Base-by-base conservation (phyloP, 768 basidiomycete genomes). In the Pleurotus platypus region DNA sequence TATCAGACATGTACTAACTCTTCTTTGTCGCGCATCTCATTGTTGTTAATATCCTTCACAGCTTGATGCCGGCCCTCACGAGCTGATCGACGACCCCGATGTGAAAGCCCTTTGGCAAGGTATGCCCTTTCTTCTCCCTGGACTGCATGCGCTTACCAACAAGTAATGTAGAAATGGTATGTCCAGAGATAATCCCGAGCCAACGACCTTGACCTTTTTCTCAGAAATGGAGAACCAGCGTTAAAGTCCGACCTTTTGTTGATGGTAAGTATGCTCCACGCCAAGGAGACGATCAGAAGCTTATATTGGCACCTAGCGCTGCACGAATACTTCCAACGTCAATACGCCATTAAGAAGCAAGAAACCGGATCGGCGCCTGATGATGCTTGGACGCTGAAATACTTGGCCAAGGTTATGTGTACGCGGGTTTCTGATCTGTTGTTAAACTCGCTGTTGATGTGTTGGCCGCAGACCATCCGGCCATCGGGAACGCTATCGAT, bases 361-460 rank as follows among this genome's bases (percentile, higher is more conserved):
- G 30, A 37, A 35, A 45, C 40, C 1, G 61, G 56, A 30, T 59
- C 62, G 12, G 13, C 50, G 5, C 63, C 61, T 30, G 35, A 48
- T 16, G 66, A 67, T 39, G 45, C 48, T 12, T 67, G 66, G 66
- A 64, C 66, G 5, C 56, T 67, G 8, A 66, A 63, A 49, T 60
- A 63, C 51, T 51, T 64, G 5, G 55, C 62, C 20, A 63, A 64
- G 60, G 62, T 66, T 0, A 66, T 67, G 38, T 66, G 66, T 66
- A 46, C 12, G 63, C 60, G 12, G 27, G 20, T 20, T 9, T 18
- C 18, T 20, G 27, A 18, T 8, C 30, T 15, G 2, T 2, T n/a
- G 22, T 40, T 5, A 22, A n/a, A 1, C 22, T 35, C 27, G 8
- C 18, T 9, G 16, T 15, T 55, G 6, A 35, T 43, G 13, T 35